Evolutionary conservation across 805 yeast species (phyloP).

Genomic region (Spathaspora sp.): DNA sequence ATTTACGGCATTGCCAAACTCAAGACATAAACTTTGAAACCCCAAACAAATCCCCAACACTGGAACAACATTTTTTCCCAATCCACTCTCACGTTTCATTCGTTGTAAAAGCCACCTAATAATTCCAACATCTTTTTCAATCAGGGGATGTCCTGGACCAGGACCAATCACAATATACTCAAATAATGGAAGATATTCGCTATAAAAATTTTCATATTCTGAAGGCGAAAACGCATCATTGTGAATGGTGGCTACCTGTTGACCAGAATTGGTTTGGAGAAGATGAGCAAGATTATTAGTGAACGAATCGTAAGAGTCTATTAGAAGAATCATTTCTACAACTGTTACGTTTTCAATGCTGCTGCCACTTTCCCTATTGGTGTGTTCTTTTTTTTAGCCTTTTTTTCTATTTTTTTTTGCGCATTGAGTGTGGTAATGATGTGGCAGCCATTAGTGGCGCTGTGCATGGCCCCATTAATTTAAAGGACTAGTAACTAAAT

Average conservation of each 20-base stretch:
- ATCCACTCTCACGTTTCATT: slow-evolving; percentile 6
- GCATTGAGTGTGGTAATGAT: background rate
- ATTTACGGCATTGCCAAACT: slow-evolving; percentile 53
- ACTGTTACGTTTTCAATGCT: background rate
- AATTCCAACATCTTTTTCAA: slow-evolving; percentile 64
- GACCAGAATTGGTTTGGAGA: slow-evolving; percentile 49
- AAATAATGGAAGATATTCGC: slow-evolving; percentile 44
- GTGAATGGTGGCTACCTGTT: slow-evolving; percentile 52
- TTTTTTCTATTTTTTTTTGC: background rate
- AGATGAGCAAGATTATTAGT: slow-evolving; percentile 74
- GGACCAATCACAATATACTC: slow-evolving; percentile 89
- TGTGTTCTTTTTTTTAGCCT: background rate
- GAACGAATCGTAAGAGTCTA: slow-evolving; percentile 96
- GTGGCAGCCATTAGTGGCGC: background rate
- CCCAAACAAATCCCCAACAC: slow-evolving; percentile 92
- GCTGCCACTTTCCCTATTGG: background rate
- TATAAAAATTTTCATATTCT: slow-evolving; percentile 33
- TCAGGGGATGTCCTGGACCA: slow-evolving; percentile 90
- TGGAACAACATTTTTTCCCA: slow-evolving; percentile 41
- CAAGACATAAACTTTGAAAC: slow-evolving; percentile 74
- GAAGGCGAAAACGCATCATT: slow-evolving; percentile 49
- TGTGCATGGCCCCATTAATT: too few relatives aligned
- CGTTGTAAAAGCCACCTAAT: slow-evolving; percentile 53
- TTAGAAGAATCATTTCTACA: slow-evolving; percentile 52
- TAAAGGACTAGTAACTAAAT: too few relatives aligned